Evolutionary conservation across 2,329 filamentous ascomycete genomes (phyloP).

Genomic region (Pseudopyricularia javanii): DNA sequence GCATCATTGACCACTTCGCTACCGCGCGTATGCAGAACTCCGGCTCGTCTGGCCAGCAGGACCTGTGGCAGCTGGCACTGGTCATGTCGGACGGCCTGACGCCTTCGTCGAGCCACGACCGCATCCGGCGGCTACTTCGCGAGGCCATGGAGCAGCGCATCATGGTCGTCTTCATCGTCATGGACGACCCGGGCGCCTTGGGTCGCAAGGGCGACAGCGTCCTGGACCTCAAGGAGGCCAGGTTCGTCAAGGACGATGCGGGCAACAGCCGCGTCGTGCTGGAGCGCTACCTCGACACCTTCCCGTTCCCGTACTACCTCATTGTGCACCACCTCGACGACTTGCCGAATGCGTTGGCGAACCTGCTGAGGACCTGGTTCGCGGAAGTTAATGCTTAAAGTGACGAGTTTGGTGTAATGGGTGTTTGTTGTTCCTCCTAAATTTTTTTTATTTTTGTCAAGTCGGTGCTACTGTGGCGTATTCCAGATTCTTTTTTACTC

Average conservation of each 20-base stretch:
- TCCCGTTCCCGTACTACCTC: constrained; percentile 94
- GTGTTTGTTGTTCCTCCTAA: neutral
- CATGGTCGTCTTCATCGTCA: constrained; percentile 96
- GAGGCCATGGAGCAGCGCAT: constrained; percentile 87
- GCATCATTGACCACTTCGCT: constrained; percentile 72
- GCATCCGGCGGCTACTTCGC: constrained; percentile 69
- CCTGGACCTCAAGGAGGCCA: constrained; percentile 76
- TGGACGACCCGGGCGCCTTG: constrained; percentile 47
- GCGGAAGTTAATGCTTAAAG: constrained; percentile 46
- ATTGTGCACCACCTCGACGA: constrained; percentile 89
- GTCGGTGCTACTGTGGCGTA: neutral
- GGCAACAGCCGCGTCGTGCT: constrained; percentile 61
- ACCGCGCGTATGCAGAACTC: constrained; percentile 51
- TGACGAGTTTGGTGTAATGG: neutral
- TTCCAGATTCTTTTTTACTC: neutral
- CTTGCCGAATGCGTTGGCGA: constrained; percentile 76
- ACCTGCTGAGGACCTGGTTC: constrained; percentile 92
- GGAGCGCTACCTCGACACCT: constrained; percentile 84
- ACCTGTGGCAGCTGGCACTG: constrained; percentile 91
- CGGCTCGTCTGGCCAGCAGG: constrained; percentile 31
- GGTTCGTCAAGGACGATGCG: constrained; percentile 56
- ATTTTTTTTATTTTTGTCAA: neutral
- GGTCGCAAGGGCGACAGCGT: constrained; percentile 43
- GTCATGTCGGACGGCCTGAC: constrained; percentile 92
- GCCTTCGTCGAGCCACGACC: constrained; percentile 66